Base-by-base conservation (phyloP, 129 eudicot genomes). In the Tanacetum coccineum region DNA sequence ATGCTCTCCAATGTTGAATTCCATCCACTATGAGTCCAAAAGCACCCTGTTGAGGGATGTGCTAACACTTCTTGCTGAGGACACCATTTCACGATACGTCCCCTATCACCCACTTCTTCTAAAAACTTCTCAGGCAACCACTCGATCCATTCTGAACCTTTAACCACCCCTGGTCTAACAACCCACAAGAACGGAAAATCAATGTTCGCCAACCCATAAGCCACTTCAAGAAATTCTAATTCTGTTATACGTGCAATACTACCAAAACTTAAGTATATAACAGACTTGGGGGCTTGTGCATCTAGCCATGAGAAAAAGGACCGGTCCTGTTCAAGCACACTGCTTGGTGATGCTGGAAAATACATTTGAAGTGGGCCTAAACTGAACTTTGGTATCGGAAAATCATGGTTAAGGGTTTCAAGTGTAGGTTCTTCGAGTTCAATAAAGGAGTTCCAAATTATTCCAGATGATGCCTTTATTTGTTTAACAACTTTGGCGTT, bases 351-450 rank as follows among this genome's bases (percentile, higher is more conserved):
- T 11, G 48, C 61, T 12, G 30, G 50, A 45, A 68, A 62, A 74
- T 73, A 71, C 28, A 60, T 65, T 54, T 79, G 83, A 36, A 79
- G 54, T 21, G 79, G 83, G 45, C 83, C 79, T 62, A 79, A 52
- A 17, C 58, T 57, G 62, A 73, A 79, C 53, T 6, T 72, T 13
- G 58, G 65, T 28, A 73, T 56, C 0, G 79, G 59, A 67, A 71
- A 68, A 1, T 19, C 17, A 4, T 67, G 47, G 13, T 39, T 53
- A 26, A 74, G 42, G 13, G 66, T 36, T 18, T 67, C 20, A 2
- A 78, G 13, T 44, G 18, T 48, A 3, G 71, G 66, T 47, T 62
- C 68, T 30, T 79, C 83, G 19, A 74, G 65, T 20, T 79, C 72
- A 21, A 36, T 70, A 36, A 75, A 79, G 9, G 76, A 66, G 63